Evolutionary conservation across 1,284 basidiomycete genomes (phyloP).

Genomic region (Puccinia hordei): DNA sequence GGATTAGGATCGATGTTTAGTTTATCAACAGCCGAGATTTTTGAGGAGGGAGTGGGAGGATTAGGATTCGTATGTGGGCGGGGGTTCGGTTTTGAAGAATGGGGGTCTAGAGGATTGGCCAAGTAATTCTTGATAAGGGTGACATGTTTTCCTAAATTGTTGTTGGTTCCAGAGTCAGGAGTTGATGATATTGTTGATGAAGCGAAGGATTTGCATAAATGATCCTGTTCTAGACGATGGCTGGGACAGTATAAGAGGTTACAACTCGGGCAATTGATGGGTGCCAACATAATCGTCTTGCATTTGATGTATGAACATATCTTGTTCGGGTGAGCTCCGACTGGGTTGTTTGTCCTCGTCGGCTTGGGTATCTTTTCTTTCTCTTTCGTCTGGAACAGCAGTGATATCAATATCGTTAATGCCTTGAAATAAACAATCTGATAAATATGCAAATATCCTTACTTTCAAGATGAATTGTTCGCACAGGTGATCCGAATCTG

Average conservation of each 20-base stretch:
- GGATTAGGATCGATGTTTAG: neutral
- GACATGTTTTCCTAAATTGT: neutral
- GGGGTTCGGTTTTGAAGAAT: conserved; percentile 1
- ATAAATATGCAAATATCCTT: neutral
- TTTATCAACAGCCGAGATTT: neutral
- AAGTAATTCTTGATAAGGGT: conserved; percentile 13
- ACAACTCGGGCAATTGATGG: conserved; percentile 44
- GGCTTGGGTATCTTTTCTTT: neutral
- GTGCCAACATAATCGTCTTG: conserved; percentile 36
- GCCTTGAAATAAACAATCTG: too few species aligned
- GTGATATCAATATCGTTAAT: too few species aligned
- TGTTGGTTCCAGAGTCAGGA: neutral
- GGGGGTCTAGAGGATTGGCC: neutral
- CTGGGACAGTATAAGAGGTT: conserved; percentile 34
- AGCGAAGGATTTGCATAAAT: conserved; percentile 28
- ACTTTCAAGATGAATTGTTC: conserved; percentile 28
- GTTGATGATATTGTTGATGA: conserved; percentile 12
- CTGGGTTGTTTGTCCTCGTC: conserved; percentile 8
- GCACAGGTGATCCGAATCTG: conserved; percentile 17
- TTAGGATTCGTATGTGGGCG: neutral
- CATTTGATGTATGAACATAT: conserved; percentile 37
- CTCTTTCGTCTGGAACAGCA: neutral
- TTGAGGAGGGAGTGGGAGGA: neutral
- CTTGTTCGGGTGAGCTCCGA: neutral
- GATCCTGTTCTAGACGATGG: conserved; percentile 45